Conservation (phyloP, 495 filamentous ascomycete genomes). For the Trichoderma erinaceum region DNA sequence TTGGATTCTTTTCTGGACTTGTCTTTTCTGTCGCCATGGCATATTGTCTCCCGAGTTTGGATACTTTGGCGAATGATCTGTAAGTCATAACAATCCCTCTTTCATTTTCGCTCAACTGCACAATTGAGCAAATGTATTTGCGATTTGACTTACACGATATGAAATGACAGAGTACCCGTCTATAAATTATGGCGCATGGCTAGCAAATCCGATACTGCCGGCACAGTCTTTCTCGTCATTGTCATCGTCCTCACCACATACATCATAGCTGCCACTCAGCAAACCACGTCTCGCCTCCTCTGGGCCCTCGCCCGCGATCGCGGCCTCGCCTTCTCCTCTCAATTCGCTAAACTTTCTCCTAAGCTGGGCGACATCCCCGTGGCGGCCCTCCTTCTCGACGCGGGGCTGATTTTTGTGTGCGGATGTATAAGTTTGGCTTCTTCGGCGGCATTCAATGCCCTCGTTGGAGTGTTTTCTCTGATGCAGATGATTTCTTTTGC, state of each 20-base stretch:
- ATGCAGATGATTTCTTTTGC: slow-evolving; percentile 3
- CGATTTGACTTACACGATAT: not conserved
- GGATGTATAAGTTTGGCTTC: slow-evolving; percentile 1
- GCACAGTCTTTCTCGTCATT: not conserved
- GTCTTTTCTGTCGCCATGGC: slow-evolving; percentile 10
- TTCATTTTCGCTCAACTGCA: not conserved
- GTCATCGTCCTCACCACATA: not conserved
- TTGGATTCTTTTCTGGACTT: slow-evolving; percentile 2
- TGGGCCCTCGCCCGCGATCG: not conserved
- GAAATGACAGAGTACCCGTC: not conserved
- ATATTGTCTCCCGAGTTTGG: not conserved
- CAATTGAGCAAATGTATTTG: not conserved
- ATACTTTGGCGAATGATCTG: not conserved
- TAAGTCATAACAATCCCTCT: not conserved
- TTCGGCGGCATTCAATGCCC: not conserved
- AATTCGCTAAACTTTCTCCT: not conserved
- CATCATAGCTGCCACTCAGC: not conserved
- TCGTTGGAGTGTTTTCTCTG: not conserved
- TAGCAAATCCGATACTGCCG: slow-evolving; percentile 6
- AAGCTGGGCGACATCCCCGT: not conserved
- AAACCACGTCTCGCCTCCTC: slow-evolving; percentile 1
- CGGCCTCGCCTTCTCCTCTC: not conserved
- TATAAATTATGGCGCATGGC: not conserved
- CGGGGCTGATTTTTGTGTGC: not conserved
- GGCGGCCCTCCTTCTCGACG: not conserved